Evolutionary conservation across 2,329 filamentous ascomycete genomes (phyloP).

Genomic region (Fusarium sp.): DNA sequence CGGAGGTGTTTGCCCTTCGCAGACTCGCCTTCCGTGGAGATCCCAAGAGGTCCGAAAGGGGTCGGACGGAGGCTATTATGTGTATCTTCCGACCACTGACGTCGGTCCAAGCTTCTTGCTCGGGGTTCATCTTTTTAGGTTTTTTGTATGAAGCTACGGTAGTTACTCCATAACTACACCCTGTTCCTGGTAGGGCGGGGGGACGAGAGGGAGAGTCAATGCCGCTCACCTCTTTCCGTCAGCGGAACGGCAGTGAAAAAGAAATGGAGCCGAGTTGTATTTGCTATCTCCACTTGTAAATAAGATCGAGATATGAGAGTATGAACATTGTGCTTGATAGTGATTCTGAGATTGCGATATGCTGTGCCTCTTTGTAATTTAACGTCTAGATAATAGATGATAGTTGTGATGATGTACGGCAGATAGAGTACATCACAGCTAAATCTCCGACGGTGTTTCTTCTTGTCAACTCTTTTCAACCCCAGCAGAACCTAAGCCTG

Average conservation of each 20-base stretch:
- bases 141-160: not conserved
- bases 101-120: not conserved
- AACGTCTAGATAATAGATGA: not conserved
- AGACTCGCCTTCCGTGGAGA: not conserved
- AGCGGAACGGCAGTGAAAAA: constrained; percentile 23
- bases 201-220: not conserved
- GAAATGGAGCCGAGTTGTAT: not conserved
- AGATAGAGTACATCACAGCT: not conserved
- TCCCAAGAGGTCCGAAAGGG: not conserved
- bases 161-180: constrained; percentile 10
- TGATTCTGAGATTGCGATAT: not conserved
- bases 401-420: not conserved
- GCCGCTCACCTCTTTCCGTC: constrained; percentile 23
- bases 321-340: not conserved
- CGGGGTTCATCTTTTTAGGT: not conserved
- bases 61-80: constrained; percentile 29
- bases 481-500: not conserved
- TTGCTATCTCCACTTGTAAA: constrained; percentile 8
- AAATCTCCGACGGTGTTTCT: constrained; percentile 40
- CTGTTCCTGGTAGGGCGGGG: constrained; percentile 30
- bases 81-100: constrained; percentile 26
- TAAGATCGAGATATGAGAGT: constrained; percentile 1
- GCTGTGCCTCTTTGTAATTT: constrained; percentile 2
- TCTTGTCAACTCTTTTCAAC: constrained; percentile 6
- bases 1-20: constrained; percentile 33